Conservation (phyloP, 768 basidiomycete genomes). For the Tricholoma flavovirens region DNA sequence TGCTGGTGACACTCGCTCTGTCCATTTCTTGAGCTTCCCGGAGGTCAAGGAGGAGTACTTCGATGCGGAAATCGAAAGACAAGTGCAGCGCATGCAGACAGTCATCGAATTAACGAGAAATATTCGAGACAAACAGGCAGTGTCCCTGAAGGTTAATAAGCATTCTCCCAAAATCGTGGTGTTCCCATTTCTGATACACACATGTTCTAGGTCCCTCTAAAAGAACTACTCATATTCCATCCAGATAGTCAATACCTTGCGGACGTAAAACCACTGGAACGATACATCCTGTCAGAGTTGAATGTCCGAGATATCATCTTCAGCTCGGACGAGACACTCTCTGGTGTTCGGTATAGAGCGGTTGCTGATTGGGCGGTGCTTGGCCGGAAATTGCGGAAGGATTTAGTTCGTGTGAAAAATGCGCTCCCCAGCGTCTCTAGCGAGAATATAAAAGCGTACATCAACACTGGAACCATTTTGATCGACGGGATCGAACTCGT, state of each 20-base stretch:
- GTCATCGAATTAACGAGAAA: constrained; percentile 90
- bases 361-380: constrained; percentile 94
- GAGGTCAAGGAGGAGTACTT: constrained; percentile 93
- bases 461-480: constrained; percentile 65
- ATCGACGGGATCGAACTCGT: constrained; percentile 90
- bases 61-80: constrained; percentile 86
- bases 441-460: constrained; percentile 75
- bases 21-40: constrained; percentile 96
- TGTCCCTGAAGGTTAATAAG: constrained; percentile 77
- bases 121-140: constrained; percentile 78
- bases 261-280: constrained; percentile 78
- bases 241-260: constrained; percentile 75
- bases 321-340: constrained; percentile 79
- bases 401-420: constrained; percentile 83
- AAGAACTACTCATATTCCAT: constrained; percentile 92
- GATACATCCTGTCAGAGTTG: constrained; percentile 91
- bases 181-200: constrained; percentile 2
- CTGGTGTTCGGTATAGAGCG: constrained; percentile 86
- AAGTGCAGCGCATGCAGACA: constrained; percentile 90
- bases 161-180: neutral
- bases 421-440: constrained; percentile 78
- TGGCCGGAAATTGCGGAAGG: constrained; percentile 90
- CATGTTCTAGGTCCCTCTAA: constrained; percentile 73
- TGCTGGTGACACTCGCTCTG: constrained; percentile 77
- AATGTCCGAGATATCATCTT: constrained; percentile 90